Conservation (phyloP, 306 rosid species). For the Vicia sativa region DNA sequence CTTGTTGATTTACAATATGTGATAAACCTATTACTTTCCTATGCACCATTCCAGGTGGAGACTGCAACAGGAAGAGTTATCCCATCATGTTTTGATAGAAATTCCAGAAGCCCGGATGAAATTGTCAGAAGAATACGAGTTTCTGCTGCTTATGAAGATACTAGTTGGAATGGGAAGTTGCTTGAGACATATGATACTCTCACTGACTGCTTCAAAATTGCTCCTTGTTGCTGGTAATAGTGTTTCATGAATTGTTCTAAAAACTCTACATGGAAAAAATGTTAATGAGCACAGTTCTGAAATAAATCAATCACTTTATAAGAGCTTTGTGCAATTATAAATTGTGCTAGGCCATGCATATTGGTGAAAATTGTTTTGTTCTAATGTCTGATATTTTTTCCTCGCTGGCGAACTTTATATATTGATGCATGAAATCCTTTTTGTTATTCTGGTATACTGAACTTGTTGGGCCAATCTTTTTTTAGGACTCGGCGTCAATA, state of each 20-base stretch:
- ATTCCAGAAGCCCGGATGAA: slow-evolving; percentile 86
- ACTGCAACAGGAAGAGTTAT: slow-evolving; percentile 61
- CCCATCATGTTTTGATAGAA: slow-evolving; percentile 70
- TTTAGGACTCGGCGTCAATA: slow-evolving; percentile 56
- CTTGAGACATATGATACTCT: slow-evolving; percentile 77
- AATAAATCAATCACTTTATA: slow-evolving; percentile 12
- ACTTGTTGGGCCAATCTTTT: slow-evolving; percentile 31
- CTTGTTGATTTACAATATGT: slow-evolving; percentile 22
- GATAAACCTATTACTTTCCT: slow-evolving; percentile 17
- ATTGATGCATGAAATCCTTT: slow-evolving; percentile 7
- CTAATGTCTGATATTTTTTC: slow-evolving; percentile 4
- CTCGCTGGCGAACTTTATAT: slow-evolving; percentile 1
- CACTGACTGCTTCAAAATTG: slow-evolving; percentile 68
- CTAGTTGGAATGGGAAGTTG: slow-evolving; percentile 62
- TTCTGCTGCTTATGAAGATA: slow-evolving; percentile 61
- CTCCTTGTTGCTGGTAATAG: slow-evolving; percentile 78
- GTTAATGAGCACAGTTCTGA: slow-evolving; percentile 18
- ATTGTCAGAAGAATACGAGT: slow-evolving; percentile 79
- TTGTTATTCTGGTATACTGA: slow-evolving; percentile 21
- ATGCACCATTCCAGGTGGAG: slow-evolving; percentile 57
- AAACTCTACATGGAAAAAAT: slow-evolving; percentile 16
- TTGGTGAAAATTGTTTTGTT: slow-evolving; percentile 25
- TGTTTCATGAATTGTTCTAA: slow-evolving; percentile 28
- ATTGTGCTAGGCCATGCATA: slow-evolving; percentile 24
- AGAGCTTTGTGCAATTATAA: slow-evolving; percentile 7